Evolutionary conservation across 768 basidiomycete species (phyloP).

Genomic region (Leccinum variicolor): DNA sequence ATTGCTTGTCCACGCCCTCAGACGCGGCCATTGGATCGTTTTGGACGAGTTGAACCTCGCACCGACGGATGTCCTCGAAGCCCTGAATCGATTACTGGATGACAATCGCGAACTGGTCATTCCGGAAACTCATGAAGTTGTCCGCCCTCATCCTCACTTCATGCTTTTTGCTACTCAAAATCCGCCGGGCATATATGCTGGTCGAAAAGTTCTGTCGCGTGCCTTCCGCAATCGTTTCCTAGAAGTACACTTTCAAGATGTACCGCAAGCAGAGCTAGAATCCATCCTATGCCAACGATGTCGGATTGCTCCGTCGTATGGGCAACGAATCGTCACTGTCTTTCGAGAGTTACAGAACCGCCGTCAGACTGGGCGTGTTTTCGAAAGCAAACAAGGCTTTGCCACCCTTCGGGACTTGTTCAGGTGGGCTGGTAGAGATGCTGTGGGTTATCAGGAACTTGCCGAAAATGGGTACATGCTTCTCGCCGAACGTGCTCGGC

Average conservation of each 20-base stretch:
- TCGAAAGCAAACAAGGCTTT: conserved; percentile 97
- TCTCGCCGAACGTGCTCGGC: conserved; percentile 84
- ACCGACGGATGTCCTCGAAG: conserved; percentile 96
- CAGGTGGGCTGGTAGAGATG: conserved; percentile 92
- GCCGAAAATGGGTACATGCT: conserved; percentile 98
- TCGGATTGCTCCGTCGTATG: conserved; percentile 91
- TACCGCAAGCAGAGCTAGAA: conserved; percentile 90
- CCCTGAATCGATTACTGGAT: conserved; percentile 92
- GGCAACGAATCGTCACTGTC: conserved; percentile 84
- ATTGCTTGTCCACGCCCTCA: conserved; percentile 85
- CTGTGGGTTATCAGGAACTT: conserved; percentile 85
- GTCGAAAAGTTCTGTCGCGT: conserved; percentile 89
- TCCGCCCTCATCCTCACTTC: conserved; percentile 91
- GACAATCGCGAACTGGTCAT: conserved; percentile 96
- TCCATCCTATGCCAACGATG: conserved; percentile 92
- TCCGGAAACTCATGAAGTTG: conserved; percentile 93
- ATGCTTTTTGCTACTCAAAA: conserved; percentile 99
- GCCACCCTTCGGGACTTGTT: conserved; percentile 96
- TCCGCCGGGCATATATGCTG: conserved; percentile 93
- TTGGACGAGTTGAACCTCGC: conserved; percentile 97
- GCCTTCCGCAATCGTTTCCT: conserved; percentile 97
- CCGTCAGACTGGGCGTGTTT: conserved; percentile 86
- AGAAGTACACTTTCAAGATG: conserved; percentile 96
- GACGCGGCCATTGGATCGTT: conserved; percentile 95
- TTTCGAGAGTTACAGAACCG: conserved; percentile 93